phyloP scores from a whole-genome alignment of 2,329 filamentous ascomycete genomes.

The Aspergillus flavus region DNA sequence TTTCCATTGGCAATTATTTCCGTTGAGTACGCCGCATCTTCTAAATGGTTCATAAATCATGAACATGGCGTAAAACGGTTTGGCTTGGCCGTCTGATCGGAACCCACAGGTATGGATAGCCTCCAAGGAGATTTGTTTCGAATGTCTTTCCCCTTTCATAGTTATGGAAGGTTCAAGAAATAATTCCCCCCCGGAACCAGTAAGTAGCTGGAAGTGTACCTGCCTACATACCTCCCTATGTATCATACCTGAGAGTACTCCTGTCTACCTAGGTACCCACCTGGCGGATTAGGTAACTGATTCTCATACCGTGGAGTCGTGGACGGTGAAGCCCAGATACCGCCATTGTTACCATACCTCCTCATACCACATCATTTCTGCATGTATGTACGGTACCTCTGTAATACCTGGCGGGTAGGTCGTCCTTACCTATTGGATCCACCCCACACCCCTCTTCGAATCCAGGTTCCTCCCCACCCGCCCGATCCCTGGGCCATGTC shows the following conservation, averaged over 20 bases:
- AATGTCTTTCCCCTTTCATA: neutral
- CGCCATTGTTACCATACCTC: neutral
- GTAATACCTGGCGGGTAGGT: neutral
- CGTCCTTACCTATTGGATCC: conserved; percentile 10
- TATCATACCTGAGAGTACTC: neutral
- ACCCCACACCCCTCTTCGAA: conserved; percentile 13
- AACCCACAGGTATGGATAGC: neutral
- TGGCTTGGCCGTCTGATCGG: neutral
- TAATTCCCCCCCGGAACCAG: neutral
- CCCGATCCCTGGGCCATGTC: conserved; percentile 16
- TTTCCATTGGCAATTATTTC: neutral
- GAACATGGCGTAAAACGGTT: neutral
- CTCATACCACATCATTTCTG: neutral
- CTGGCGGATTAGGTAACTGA: neutral
- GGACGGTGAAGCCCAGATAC: neutral
- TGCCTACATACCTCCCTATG: neutral
- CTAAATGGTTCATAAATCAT: neutral
- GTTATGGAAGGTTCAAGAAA: neutral
- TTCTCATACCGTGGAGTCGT: neutral
- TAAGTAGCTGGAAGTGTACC: neutral
- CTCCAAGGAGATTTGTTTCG: neutral
- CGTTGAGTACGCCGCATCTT: neutral
- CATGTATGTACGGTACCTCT: neutral
- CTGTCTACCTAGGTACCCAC: neutral
- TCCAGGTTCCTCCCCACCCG: conserved; percentile 15